These are phyloP conservation scores for Petasospora rhodanensis DNA, from an alignment of 1,139 yeast species.

Conservation along the genomic window DNA sequence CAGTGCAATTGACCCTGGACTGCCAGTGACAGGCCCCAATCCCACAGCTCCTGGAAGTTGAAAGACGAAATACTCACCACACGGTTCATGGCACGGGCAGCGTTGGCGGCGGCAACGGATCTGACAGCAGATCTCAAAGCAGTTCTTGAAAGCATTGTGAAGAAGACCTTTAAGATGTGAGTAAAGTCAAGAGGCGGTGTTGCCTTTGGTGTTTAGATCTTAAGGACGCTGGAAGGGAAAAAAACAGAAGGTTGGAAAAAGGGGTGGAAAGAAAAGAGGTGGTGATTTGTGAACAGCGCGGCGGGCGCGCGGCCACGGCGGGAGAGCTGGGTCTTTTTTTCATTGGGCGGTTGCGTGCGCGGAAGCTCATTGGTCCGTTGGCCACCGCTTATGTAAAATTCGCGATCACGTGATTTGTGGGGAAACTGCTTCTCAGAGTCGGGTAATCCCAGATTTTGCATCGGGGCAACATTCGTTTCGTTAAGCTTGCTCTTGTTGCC, in stretches of 20 bases:
- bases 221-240: constrained; percentile 3
- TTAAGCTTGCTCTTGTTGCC: no score
- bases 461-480: no score
- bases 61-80: constrained; percentile 62
- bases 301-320: no score
- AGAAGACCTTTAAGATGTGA: constrained; percentile 7
- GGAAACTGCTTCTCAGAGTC: no score
- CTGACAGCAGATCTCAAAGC: constrained; percentile 79
- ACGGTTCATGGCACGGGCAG: constrained; percentile 48
- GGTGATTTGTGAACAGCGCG: no score
- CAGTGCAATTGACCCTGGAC: background rate
- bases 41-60: no score
- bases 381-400: constrained; percentile 4
- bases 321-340: constrained; percentile 17
- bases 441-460: no score
- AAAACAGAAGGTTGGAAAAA: constrained; percentile 18
- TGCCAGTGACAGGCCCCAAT: no score
- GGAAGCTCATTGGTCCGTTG: constrained; percentile 21
- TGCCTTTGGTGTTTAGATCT: constrained; percentile 8
- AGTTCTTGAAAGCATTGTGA: constrained; percentile 74
- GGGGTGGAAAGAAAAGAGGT: constrained; percentile 21
- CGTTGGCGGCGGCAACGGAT: constrained; percentile 65
- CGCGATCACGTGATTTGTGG: background rate
- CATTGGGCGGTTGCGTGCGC: constrained; percentile 21
- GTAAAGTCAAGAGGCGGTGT: constrained; percentile 10